phyloP scores from a whole-genome alignment of 192 early-diverging fungal species.

The Coemansia sp. region DNA sequence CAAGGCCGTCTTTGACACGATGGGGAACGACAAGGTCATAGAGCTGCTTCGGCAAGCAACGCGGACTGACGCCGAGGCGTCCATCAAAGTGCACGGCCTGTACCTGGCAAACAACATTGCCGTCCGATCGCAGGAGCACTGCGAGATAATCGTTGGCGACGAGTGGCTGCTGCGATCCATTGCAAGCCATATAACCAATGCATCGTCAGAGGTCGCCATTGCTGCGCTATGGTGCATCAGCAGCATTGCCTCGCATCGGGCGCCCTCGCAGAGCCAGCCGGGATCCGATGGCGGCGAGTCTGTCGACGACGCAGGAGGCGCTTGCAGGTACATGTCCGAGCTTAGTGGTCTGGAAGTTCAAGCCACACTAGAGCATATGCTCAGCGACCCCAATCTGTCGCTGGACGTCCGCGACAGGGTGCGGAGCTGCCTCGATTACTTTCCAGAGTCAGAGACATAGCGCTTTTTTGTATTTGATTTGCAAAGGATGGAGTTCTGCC shows the following conservation, averaged over 20 bases:
- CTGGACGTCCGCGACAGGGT: conserved; percentile 47
- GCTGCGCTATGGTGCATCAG: conserved; percentile 52
- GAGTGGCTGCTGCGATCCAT: conserved; percentile 24
- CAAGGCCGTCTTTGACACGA: conserved; percentile 20
- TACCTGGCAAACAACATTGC: conserved; percentile 51
- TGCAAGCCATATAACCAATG: conserved; percentile 6
- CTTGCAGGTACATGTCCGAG: conserved; percentile 8
- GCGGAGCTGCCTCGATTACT: conserved; percentile 48
- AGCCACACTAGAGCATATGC: conserved; percentile 22
- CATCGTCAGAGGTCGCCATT: conserved; percentile 34
- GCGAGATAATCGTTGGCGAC: conserved; percentile 24
- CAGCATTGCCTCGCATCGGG: conserved; percentile 38
- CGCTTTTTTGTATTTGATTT: background rate
- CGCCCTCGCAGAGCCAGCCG: background rate
- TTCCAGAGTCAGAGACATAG: conserved; percentile 8
- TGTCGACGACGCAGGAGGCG: conserved; percentile 1
- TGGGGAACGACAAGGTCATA: conserved; percentile 19
- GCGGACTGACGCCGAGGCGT: background rate
- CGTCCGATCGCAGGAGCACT: conserved; percentile 22
- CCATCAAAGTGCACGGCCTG: conserved; percentile 34
- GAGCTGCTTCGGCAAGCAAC: conserved; percentile 27
- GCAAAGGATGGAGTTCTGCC: background rate
- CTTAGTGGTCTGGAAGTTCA: conserved; percentile 22
- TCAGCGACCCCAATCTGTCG: conserved; percentile 14
- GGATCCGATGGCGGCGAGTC: conserved; percentile 10